Base-by-base conservation (phyloP, 2,329 filamentous ascomycete species). In the Diplodia scrobiculata region DNA sequence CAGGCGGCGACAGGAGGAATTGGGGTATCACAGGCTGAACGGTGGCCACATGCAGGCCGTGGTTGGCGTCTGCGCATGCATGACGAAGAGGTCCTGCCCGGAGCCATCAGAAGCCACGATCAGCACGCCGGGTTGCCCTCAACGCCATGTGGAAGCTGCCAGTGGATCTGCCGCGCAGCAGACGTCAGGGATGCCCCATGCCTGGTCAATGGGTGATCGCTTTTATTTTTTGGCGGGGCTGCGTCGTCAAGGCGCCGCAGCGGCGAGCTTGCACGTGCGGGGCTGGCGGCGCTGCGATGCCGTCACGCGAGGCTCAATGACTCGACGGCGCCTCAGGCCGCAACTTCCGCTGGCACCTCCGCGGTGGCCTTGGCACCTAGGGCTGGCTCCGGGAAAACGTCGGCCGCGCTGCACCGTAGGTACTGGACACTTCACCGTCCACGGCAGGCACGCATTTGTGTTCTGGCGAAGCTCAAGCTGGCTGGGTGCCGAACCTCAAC, bases 11-110 rank as follows among this genome's bases (percentile, higher is more conserved):
- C 38, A 19, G 34, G 63, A 41, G 63, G 53, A 50, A 29, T 65
- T 50, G 47, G 52, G 52, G 64, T 66, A 60, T 66, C 52, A 66
- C 64, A 66, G 64, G 64, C 64, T 53, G 54, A 27, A 32, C 34
- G 51, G 63, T 65, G 51, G 63, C 63, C 38, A 65, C 34, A 65
- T 59, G 54, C 54, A 55, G 52, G 63, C 54, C 63, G 38, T 54
- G 51, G 45, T 66, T 48, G 53, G 63, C 63, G 53, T 53, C 63
- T 65, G 63, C 51, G 52, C 63, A 29, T 66, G 64, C 64, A 66
- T 60, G 53, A 50, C 53, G 53, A 51, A 58, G 63, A 32, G 47
- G 50, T 60, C 41, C 21, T 38, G 63, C 17, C 36, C 51, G 63
- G 48, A 41, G 64, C 41, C 27, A 58, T 48, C 52, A 54, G n/a